These are phyloP conservation scores for Curvularia spicifera DNA, from an alignment of 2,329 filamentous ascomycete genomes.

Conservation along the genomic window DNA sequence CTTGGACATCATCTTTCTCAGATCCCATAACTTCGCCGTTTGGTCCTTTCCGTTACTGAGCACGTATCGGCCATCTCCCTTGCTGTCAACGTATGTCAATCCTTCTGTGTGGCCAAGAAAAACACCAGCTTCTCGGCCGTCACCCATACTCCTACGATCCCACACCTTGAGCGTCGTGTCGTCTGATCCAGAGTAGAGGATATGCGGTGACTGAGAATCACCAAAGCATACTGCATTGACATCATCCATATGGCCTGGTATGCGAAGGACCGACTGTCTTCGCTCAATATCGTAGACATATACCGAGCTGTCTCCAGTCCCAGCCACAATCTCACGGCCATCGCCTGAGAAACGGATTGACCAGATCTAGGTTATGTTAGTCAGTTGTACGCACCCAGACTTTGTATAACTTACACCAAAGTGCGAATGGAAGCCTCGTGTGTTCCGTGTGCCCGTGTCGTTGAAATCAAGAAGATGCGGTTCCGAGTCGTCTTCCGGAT, in stretches of 20 bases:
- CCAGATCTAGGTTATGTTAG: slow-evolving; percentile 67
- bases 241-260: slow-evolving; percentile 81
- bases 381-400: background rate
- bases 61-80: slow-evolving; percentile 88
- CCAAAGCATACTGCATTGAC: slow-evolving; percentile 98
- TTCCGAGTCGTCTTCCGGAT: slow-evolving; percentile 80
- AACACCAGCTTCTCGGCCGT: slow-evolving; percentile 67
- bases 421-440: slow-evolving; percentile 48
- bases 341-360: slow-evolving; percentile 92
- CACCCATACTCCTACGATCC: slow-evolving; percentile 77
- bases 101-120: slow-evolving; percentile 71
- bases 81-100: slow-evolving; percentile 73
- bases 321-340: slow-evolving; percentile 86
- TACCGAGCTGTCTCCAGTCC: slow-evolving; percentile 78
- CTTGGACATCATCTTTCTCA: slow-evolving; percentile 84
- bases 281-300: slow-evolving; percentile 93
- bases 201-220: slow-evolving; percentile 85
- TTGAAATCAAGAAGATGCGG: slow-evolving; percentile 80
- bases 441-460: slow-evolving; percentile 51
- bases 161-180: slow-evolving; percentile 94
- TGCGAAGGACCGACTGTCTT: slow-evolving; percentile 72
- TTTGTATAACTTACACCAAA: slow-evolving; percentile 34
- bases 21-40: slow-evolving; percentile 95
- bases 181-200: slow-evolving; percentile 94
- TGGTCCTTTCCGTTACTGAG: slow-evolving; percentile 96